Conservation (phyloP, 768 basidiomycete genomes). For the Cantharellus cinnabarinus region DNA sequence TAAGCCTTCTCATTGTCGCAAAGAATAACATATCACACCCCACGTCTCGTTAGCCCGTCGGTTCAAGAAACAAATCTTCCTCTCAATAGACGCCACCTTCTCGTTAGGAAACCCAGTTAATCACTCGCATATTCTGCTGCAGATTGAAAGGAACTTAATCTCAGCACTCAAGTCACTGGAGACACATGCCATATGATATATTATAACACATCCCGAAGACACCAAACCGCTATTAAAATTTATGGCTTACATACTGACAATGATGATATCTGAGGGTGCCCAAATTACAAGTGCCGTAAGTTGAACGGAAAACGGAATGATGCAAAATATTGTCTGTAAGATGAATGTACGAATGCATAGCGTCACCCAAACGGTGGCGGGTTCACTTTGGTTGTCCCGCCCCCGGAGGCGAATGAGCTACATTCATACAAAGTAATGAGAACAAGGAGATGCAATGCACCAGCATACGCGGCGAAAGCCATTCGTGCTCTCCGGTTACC, state of each 20-base stretch:
- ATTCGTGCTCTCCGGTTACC: slow-evolving; percentile 80
- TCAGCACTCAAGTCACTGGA: background rate
- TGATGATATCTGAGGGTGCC: too few relatives aligned
- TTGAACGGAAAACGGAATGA: too few relatives aligned
- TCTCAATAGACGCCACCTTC: slow-evolving; percentile 41
- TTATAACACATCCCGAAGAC: too few relatives aligned
- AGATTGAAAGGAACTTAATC: background rate
- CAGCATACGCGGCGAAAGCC: slow-evolving; percentile 74
- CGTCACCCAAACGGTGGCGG: background rate
- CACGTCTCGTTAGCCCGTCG: slow-evolving; percentile 25
- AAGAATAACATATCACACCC: slow-evolving; percentile 14
- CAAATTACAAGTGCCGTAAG: too few relatives aligned
- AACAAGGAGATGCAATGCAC: slow-evolving; percentile 60
- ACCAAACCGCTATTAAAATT: too few relatives aligned
- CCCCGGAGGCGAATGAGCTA: slow-evolving; percentile 14
- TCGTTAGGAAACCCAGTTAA: background rate
- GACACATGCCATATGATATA: background rate
- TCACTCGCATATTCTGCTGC: background rate
- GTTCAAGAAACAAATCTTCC: slow-evolving; percentile 45
- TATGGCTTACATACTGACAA: too few relatives aligned
- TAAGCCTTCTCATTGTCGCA: background rate
- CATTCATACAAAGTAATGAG: slow-evolving; percentile 64
- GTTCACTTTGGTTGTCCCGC: background rate
- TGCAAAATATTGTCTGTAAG: too few relatives aligned
- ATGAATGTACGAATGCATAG: too few relatives aligned